Base-by-base conservation (phyloP, 345 rosid species). In the Citrus medica region DNA sequence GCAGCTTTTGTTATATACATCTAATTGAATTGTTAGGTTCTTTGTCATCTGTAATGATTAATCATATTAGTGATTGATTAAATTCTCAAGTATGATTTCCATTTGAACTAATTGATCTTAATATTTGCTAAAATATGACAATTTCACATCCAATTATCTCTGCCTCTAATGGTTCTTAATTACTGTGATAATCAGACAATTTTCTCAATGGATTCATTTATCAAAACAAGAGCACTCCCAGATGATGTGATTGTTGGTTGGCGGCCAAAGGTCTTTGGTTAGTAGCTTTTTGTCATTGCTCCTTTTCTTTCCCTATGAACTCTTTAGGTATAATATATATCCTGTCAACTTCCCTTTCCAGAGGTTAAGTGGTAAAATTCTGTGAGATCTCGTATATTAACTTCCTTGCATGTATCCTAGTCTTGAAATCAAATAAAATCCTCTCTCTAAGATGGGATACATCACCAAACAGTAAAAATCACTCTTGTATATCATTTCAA, bases 201-300 rank as follows among this genome's bases (percentile, higher is more conserved):
- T 51, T 93, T 92, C 89, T 90, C 95, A 4, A 73, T 83, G 87
- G 97, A 93, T 17, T 96, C 98, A 1, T 93, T 93, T 12, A 38
- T 70, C 35, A 93, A 90, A 61, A 93, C 99, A 4, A 85, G 82
- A 14, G 97, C 95, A 19, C 90, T 87, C 53, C 89, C 84, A 16
- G 96, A 93, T 80, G 98, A 95, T 77, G 94, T 93, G 3, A 82
- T 95, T 67, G 96, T 89, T 22, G 98, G 99, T 74, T 95, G 99
- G 99, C 94, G 83, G 79, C 95, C 97, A 25, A 93, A 93, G 84
- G 97, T 93, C 67, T 73, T 86, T 89, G 94, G 89, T 73, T 93
- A 78, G 86, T 62, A 48, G 25, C 40, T 38, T 55, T 32, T 16
- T 13, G 40, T 51, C 46, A 55, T 37, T 27, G 48, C 33, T 32